Conservation (phyloP, 2,329 filamentous ascomycete species). For the Fusarium buxicola region DNA sequence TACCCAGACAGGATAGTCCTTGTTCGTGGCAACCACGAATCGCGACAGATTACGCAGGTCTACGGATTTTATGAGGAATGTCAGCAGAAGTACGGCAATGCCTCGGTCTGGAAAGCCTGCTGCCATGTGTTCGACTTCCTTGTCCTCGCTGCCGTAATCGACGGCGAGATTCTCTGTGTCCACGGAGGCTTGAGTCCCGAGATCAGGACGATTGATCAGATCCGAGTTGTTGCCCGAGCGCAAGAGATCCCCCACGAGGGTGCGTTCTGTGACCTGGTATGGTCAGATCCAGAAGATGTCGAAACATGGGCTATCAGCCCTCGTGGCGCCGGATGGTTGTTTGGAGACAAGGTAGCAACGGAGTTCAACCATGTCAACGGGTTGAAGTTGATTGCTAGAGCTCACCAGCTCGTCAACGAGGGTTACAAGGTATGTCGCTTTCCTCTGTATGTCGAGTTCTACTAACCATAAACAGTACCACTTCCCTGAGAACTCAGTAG, state of each 20-base stretch:
- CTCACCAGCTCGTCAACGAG: slow-evolving; percentile 98
- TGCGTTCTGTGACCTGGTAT: slow-evolving; percentile 97
- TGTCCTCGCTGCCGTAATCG: slow-evolving; percentile 95
- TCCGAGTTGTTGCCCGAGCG: slow-evolving; percentile 97
- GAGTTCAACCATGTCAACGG: slow-evolving; percentile 98
- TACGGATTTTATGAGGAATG: slow-evolving; percentile 99
- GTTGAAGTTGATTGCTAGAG: slow-evolving; percentile 93
- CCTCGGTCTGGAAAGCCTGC: slow-evolving; percentile 99
- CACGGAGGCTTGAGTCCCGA: slow-evolving; percentile 91
- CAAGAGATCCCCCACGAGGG: slow-evolving; percentile 98
- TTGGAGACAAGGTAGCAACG: slow-evolving; percentile 95
- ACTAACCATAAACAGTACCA: slow-evolving; percentile 74
- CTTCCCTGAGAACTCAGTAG: slow-evolving; percentile 93
- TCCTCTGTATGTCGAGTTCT: neutral
- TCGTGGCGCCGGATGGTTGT: slow-evolving; percentile 95
- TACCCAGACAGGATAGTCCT: slow-evolving; percentile 96
- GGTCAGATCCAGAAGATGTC: slow-evolving; percentile 97
- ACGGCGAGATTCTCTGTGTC: slow-evolving; percentile 98
- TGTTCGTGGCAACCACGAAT: slow-evolving; percentile 98
- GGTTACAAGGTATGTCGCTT: slow-evolving; percentile 82
- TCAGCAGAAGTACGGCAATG: slow-evolving; percentile 97
- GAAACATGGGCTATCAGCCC: slow-evolving; percentile 97
- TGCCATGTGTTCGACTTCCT: slow-evolving; percentile 99
- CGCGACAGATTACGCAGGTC: slow-evolving; percentile 95
- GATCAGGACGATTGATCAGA: slow-evolving; percentile 98